Evolutionary conservation across 2,329 filamentous ascomycete species (phyloP).

Genomic region (Aspergillus pseudotamarii): DNA sequence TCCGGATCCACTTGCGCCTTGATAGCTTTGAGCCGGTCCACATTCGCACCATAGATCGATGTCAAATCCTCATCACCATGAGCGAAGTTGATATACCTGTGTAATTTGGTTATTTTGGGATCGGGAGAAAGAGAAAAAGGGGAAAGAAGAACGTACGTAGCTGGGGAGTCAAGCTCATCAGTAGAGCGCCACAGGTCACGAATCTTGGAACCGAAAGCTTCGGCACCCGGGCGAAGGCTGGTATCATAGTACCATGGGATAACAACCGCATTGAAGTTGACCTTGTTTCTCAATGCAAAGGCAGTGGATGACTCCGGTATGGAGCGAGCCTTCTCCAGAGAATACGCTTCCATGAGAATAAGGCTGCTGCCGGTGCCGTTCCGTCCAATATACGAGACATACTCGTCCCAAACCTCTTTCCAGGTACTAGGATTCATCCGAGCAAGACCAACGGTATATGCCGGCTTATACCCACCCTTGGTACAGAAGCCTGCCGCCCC

Average conservation of each 20-base stretch:
- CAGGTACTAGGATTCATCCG: conserved; percentile 3
- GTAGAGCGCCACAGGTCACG: conserved; percentile 9
- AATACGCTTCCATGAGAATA: not conserved
- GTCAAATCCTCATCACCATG: not conserved
- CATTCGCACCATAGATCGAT: conserved; percentile 6
- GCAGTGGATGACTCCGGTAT: not conserved
- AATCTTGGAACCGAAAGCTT: not conserved
- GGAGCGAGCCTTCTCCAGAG: not conserved
- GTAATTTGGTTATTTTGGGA: not conserved
- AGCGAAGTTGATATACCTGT: not conserved
- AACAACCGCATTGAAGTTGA: conserved; percentile 10
- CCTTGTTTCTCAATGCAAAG: conserved; percentile 7
- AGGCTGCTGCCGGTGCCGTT: not conserved
- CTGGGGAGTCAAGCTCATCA: conserved; percentile 7
- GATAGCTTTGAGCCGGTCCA: conserved; percentile 4
- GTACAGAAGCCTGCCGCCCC: not conserved
- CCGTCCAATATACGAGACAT: not conserved
- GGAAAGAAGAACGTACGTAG: not conserved
- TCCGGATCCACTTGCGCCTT: conserved; percentile 3
- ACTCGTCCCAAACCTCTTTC: not conserved
- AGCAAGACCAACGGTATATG: conserved; percentile 3
- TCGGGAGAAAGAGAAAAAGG: not conserved
- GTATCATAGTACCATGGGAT: conserved; percentile 8
- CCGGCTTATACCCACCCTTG: not conserved
- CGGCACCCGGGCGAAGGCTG: not conserved